Evolutionary conservation across 75 land plant species (phyloP), one percentile per base, ranked within the genome.

Genomic region (Cryptomeria japonica): DNA sequence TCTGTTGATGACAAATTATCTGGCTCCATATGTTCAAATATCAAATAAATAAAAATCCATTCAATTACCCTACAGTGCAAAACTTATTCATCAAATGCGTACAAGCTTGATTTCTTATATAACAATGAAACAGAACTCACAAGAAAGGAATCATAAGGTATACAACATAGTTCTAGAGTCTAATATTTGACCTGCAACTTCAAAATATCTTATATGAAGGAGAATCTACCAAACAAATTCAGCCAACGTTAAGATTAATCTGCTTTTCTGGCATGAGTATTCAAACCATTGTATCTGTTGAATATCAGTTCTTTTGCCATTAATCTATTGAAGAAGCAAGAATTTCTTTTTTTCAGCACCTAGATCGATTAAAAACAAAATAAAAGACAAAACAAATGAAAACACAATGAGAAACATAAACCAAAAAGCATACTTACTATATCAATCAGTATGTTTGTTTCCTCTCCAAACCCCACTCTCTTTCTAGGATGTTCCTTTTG

Each of bases 361-460:
- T 39, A 79, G 13, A 39, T 16, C 39, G 39, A 46, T 82, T 49
- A 55, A 55, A 15, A 14, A 55, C 4, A 46, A 46, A 5, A 1
- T 46, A 46, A 46, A 46, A 46, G 7, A 49, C 8, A 55, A 1
- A 55, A 55, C 58, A 58, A 58, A 58, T 58, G 19, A 58, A 58
- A 19, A 42, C 28, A 31, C 84, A 7, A 42, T 47, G 49, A 18
- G 46, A 79, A 79, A 38, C 12, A 28, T 82, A n/a, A 64, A 64
- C 46, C 44, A 82, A 82, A 82, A 82, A 11, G 3, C 13, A 39
- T 39, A 46, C 84, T 82, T 82, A 82, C 84, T n/a, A 11, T 11
- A 82, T 44, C 34, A 11, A 82, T 51, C 84, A 82, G 84, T 46
- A 82, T 10, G 47, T 44, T 82, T 25, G 84, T 82, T 82, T 44